These are phyloP conservation scores for Aurantiochytrium sp. DNA, from an alignment of 108 stramenopile species.

Conservation along the genomic window DNA sequence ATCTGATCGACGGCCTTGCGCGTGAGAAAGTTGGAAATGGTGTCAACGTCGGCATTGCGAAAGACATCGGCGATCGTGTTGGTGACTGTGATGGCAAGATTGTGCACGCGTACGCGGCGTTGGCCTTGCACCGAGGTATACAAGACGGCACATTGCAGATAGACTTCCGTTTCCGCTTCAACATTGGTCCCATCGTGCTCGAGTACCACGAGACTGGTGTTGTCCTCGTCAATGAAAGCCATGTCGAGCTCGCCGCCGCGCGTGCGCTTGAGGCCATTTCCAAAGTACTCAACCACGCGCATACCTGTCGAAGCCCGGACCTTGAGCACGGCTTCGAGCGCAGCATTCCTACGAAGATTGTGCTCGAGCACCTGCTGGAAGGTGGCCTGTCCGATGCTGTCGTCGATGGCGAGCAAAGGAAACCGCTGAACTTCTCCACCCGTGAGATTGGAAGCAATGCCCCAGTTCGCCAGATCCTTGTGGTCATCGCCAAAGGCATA, in stretches of 20 bases:
- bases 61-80: neutral
- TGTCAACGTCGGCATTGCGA: conserved; percentile 20
- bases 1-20: neutral
- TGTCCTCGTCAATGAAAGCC: neutral
- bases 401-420: neutral
- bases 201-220: neutral
- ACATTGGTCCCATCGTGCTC: neutral
- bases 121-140: conserved; percentile 18
- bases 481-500: neutral
- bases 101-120: conserved; percentile 31
- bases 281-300: conserved; percentile 14
- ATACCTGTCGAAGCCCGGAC: neutral
- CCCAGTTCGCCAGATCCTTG: neutral
- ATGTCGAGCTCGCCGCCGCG: neutral
- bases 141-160: conserved; percentile 25
- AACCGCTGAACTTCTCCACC: neutral
- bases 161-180: neutral
- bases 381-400: neutral
- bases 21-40: neutral
- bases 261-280: neutral
- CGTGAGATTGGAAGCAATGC: neutral
- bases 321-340: conserved; percentile 5
- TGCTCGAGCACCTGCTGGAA: neutral
- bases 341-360: neutral
- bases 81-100: neutral